Base-by-base conservation (phyloP, 2,329 filamentous ascomycete species). In the Zymoseptoria passerinii region DNA sequence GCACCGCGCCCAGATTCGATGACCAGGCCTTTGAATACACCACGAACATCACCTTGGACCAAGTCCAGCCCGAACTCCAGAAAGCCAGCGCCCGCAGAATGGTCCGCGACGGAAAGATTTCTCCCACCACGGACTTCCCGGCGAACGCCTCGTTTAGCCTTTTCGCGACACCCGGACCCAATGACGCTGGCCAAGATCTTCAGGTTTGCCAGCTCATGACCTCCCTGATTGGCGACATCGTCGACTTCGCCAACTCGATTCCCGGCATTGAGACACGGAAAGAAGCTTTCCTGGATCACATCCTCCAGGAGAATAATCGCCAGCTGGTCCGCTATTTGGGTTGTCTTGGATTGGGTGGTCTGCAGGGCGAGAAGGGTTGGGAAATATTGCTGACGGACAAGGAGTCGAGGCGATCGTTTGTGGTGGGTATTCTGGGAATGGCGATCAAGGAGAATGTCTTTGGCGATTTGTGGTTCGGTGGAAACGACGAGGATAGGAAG, bases 391-490 rank as follows among this genome's bases (percentile, higher is more conserved):
- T 71, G 29, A 48, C 35, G 9, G 50, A 65, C 7, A 13, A 18
- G 4, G 49, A 56, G 2, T 59, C 50, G 52, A 63, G 67, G 9
- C 23, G 61, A 27, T 67, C 67, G 2, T 53, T 72, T 28, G 62
- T 68, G 4, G 53, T 64, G 18, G 69, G 66, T 1, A 65, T 72
- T 16, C 57, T 71, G n/a, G 62, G 64, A 13, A 61, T 62, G 13
- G 67, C 62, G 13, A 57, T 72, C 56, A 68, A 70, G 58, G 69
- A 69, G 57, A 61, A 68, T 50, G 68, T 71, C 6, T 70, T 71
- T 49, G 58, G 56, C 8, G 64, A 60, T 10, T 61, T 70, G 23
- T 66, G 63, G 55, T 70, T 72, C 54, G 70, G 69, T 4, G 67
- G 60, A 4, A 48, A 52, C 9, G 49, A 58, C 1, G 53, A 63